These are phyloP conservation scores for Lactuca sativa DNA, from an alignment of 129 eudicot genomes.

Conservation along the genomic window DNA sequence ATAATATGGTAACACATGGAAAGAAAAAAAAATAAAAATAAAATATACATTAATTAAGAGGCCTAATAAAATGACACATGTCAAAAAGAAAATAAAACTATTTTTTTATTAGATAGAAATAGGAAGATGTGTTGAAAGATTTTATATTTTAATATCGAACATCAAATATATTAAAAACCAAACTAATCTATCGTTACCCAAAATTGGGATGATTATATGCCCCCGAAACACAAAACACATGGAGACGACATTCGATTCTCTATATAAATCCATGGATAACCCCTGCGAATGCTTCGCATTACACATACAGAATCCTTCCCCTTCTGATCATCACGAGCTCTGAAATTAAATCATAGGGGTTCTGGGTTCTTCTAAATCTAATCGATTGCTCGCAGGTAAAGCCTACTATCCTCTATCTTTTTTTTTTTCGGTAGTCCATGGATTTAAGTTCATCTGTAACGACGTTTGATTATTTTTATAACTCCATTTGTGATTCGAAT, in stretches of 20 bases:
- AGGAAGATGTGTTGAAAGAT: neutral
- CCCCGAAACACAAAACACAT: neutral
- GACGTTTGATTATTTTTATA: constrained; percentile 13
- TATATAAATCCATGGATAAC: constrained; percentile 8
- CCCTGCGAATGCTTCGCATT: neutral
- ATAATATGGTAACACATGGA: no score
- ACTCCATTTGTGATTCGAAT: neutral
- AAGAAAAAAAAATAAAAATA: no score
- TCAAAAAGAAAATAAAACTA: no score
- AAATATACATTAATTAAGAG: no score
- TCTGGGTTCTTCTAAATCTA: neutral
- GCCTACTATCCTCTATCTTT: neutral
- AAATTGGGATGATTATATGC: neutral
- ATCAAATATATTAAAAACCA: no score
- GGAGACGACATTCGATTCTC: neutral
- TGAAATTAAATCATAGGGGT: neutral
- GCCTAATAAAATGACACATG: no score
- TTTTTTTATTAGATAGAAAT: no score
- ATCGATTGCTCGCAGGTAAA: constrained; percentile 16
- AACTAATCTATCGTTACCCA: neutral
- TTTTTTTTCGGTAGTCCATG: neutral
- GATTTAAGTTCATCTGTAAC: constrained; percentile 1
- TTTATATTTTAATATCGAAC: neutral
- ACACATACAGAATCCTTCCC: neutral
- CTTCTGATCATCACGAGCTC: constrained; percentile 2